These are phyloP conservation scores for Claviceps arundinis DNA, from an alignment of 2,329 filamentous ascomycete species.

Conservation along the genomic window DNA sequence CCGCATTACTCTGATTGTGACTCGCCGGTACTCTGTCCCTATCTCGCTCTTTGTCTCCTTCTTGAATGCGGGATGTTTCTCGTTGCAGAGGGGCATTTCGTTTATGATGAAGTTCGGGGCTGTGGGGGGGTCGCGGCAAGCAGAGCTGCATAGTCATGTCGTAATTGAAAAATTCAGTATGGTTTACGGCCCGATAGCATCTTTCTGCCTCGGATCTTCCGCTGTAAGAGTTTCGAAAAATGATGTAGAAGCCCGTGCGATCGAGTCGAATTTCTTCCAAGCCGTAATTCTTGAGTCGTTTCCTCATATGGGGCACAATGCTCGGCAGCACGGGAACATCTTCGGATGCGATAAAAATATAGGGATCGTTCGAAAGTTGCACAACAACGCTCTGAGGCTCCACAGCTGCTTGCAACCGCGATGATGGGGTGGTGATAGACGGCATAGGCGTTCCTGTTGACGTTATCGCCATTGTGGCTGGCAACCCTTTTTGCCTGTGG, in stretches of 20 bases:
- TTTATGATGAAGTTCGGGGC: constrained; percentile 14
- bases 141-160: constrained; percentile 77
- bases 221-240: constrained; percentile 67
- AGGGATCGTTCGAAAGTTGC: constrained; percentile 66
- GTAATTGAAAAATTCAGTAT: constrained; percentile 81
- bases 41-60: constrained; percentile 3
- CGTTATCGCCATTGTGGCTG: not conserved
- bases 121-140: constrained; percentile 17
- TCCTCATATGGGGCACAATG: constrained; percentile 82
- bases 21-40: constrained; percentile 1
- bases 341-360: constrained; percentile 77
- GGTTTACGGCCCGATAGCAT: constrained; percentile 67
- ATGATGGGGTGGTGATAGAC: constrained; percentile 13
- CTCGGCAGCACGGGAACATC: constrained; percentile 78
- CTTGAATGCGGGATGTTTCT: constrained; percentile 10
- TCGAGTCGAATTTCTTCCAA: constrained; percentile 77
- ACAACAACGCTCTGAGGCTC: constrained; percentile 54
- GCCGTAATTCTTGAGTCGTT: constrained; percentile 69
- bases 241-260: constrained; percentile 74
- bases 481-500: constrained; percentile 11
- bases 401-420: constrained; percentile 33
- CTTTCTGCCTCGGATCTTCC: constrained; percentile 71
- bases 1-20: constrained; percentile 10
- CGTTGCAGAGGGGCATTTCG: constrained; percentile 23
- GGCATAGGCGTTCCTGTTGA: constrained; percentile 14